phyloP scores from a whole-genome alignment of 805 yeast species.

The Saturnispora kantuleensis region DNA sequence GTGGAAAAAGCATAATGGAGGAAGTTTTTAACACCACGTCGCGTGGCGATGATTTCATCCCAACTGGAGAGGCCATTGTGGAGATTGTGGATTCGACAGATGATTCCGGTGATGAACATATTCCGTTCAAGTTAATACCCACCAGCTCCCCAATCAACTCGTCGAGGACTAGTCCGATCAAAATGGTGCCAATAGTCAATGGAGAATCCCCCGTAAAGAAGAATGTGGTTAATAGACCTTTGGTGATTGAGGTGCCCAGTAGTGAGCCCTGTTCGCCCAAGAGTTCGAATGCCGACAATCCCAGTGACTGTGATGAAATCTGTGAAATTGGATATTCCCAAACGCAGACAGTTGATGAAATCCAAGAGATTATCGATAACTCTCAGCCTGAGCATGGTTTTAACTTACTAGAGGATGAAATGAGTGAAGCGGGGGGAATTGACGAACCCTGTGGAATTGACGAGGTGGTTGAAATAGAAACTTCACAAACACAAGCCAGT shows the following conservation, averaged over 20 bases:
- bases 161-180: background rate
- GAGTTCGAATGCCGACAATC: constrained; percentile 1
- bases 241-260: constrained; percentile 3
- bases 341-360: constrained; percentile 18
- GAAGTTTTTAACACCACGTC: too few species aligned
- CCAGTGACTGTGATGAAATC: constrained; percentile 25
- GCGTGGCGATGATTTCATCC: too few species aligned
- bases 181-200: background rate
- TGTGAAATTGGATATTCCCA: constrained; percentile 9
- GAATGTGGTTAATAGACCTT: background rate
- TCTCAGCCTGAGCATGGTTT: too few species aligned
- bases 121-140: background rate
- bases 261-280: background rate
- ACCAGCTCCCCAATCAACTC: constrained; percentile 10
- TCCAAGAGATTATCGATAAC: background rate
- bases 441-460: background rate
- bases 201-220: background rate
- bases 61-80: background rate
- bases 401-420: background rate
- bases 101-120: background rate
- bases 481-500: too few species aligned
- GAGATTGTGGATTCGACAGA: constrained; percentile 9
- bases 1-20: background rate
- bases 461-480: background rate
- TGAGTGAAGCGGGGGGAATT: background rate